Percentiles rank a stretch among this genome's conserved stretches.
Evolutionary conservation across 129 eudicot species (phyloP).

Genomic region (Oenanthe sinensis): DNA sequence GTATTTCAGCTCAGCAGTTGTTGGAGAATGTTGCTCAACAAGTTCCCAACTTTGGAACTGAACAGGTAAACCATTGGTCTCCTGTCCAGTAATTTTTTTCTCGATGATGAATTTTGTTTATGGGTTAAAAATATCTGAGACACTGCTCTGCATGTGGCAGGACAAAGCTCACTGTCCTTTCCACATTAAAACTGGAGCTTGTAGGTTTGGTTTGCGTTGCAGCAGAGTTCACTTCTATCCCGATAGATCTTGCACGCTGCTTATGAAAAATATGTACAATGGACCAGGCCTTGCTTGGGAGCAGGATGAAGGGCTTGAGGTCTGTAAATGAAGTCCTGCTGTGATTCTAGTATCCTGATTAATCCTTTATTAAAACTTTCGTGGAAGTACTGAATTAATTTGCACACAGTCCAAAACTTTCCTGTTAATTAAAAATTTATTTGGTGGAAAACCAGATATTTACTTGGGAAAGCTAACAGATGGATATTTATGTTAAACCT

Average conservation of each 20-base stretch:
- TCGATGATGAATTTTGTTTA: background rate
- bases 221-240: conserved; percentile 97
- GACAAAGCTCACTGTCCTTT: conserved; percentile 99
- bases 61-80: conserved; percentile 48
- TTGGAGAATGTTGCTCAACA: conserved; percentile 79
- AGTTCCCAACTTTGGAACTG: conserved; percentile 93
- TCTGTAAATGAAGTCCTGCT: conserved; percentile 83
- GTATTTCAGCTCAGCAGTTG: conserved; percentile 46
- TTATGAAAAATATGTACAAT: conserved; percentile 89
- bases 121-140: background rate
- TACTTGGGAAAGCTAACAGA: background rate
- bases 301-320: conserved; percentile 99
- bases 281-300: conserved; percentile 99
- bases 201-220: conserved; percentile 85
- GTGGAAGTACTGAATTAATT: background rate
- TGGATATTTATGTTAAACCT: background rate
- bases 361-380: background rate
- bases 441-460: background rate
- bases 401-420: background rate
- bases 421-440: background rate
- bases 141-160: conserved; percentile 41
- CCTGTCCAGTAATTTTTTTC: background rate
- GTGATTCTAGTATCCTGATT: conserved; percentile 70
- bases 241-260: conserved; percentile 80
- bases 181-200: conserved; percentile 96